Evolutionary conservation across 371 early-diverging fungal genomes (phyloP).

Genomic region (Entomophthora muscae): DNA sequence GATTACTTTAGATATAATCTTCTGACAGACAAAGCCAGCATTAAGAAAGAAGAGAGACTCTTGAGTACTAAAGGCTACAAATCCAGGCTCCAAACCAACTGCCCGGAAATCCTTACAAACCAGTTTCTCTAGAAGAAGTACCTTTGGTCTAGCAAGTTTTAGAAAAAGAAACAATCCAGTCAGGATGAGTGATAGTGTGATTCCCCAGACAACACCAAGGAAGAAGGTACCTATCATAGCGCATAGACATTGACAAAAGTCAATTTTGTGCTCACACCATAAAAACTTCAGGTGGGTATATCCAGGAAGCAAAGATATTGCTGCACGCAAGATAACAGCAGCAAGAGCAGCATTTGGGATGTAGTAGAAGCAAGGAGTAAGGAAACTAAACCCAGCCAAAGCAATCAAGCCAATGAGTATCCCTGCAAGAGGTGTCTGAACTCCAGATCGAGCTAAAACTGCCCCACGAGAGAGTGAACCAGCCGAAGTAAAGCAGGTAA

Average conservation of each 20-base stretch:
- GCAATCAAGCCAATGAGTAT: slow-evolving; percentile 58
- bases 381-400: slow-evolving; percentile 52
- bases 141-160: slow-evolving; percentile 48
- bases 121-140: no score
- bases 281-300: slow-evolving; percentile 15
- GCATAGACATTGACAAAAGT: neutral
- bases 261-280: slow-evolving; percentile 1
- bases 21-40: slow-evolving; percentile 17
- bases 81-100: slow-evolving; percentile 30
- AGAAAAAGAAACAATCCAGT: slow-evolving; percentile 39
- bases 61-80: slow-evolving; percentile 38
- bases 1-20: neutral
- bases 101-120: no score
- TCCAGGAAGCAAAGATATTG: slow-evolving; percentile 25
- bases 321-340: slow-evolving; percentile 59
- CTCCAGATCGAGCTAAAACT: slow-evolving; percentile 59
- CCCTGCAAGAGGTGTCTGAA: slow-evolving; percentile 66
- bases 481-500: slow-evolving; percentile 67
- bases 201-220: slow-evolving; percentile 14
- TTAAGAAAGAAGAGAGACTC: slow-evolving; percentile 58
- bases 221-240: neutral
- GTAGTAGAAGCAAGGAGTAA: slow-evolving; percentile 66
- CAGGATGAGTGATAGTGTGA: slow-evolving; percentile 28
- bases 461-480: slow-evolving; percentile 88
- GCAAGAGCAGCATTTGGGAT: slow-evolving; percentile 49